Conservation (phyloP, 768 basidiomycete genomes). For the Auriscalpium microsporum region DNA sequence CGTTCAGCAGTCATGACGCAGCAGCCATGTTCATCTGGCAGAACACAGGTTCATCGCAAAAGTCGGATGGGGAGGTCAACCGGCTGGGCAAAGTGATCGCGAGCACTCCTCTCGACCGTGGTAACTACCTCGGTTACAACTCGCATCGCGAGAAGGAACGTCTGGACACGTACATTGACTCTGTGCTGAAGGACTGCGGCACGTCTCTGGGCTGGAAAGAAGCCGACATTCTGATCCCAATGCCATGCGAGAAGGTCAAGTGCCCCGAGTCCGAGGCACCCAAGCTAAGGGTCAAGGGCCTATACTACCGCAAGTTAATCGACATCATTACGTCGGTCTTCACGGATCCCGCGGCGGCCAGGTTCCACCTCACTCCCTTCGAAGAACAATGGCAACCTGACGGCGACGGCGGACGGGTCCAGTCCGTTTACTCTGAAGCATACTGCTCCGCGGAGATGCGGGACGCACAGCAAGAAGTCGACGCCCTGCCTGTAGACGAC, state of each 20-base stretch:
- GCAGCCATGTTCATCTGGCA: too few relatives aligned
- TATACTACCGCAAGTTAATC: not conserved
- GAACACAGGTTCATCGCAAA: too few relatives aligned
- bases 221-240: not conserved
- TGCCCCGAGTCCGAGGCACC: not conserved
- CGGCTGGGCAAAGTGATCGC: too few relatives aligned
- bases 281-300: not conserved
- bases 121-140: too few relatives aligned
- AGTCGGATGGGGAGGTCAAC: too few relatives aligned
- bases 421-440: not conserved
- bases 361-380: slow-evolving; percentile 23
- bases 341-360: not conserved
- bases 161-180: not conserved
- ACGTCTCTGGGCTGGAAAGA: not conserved
- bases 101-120: too few relatives aligned
- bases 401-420: not conserved
- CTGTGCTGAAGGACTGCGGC: not conserved
- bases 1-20: too few relatives aligned
- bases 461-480: not conserved
- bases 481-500: not conserved
- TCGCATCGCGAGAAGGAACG: too few relatives aligned
- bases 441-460: not conserved
- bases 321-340: not conserved
- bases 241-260: not conserved
- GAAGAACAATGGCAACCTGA: slow-evolving; percentile 18